These are phyloP conservation scores for Globisporangium irregulare DNA, from an alignment of 352 stramenopile species.

Conservation along the genomic window DNA sequence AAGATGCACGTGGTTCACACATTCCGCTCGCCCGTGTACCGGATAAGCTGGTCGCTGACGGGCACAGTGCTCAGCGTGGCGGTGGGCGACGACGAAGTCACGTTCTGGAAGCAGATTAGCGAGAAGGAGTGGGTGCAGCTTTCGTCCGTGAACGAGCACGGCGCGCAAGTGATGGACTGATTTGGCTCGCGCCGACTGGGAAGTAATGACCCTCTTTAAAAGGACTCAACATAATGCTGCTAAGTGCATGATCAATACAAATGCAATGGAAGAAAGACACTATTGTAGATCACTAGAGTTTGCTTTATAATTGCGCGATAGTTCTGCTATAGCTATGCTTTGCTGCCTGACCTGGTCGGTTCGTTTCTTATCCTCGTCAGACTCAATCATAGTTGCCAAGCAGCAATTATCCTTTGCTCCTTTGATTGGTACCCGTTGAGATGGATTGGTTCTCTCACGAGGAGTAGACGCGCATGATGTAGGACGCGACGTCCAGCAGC, in stretches of 20 bases:
- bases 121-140: slow-evolving; percentile 68
- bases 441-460: slow-evolving; percentile 13
- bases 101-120: slow-evolving; percentile 75
- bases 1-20: slow-evolving; percentile 57
- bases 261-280: background rate
- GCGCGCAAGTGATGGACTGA: slow-evolving; percentile 29
- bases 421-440: background rate
- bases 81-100: slow-evolving; percentile 31
- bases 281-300: background rate
- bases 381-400: background rate
- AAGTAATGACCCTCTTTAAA: background rate
- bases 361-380: background rate
- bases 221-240: background rate
- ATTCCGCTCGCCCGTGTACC: slow-evolving; percentile 72
- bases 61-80: slow-evolving; percentile 25
- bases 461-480: slow-evolving; percentile 74
- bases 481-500: slow-evolving; percentile 92
- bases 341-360: background rate
- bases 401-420: background rate
- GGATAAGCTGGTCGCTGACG: slow-evolving; percentile 76
- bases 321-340: background rate
- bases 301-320: background rate
- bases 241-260: background rate
- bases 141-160: slow-evolving; percentile 71
- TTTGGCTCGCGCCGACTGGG: background rate